phyloP scores from a whole-genome alignment of 1,284 basidiomycete genomes.

The Anthracocystis panici-leucophaei region DNA sequence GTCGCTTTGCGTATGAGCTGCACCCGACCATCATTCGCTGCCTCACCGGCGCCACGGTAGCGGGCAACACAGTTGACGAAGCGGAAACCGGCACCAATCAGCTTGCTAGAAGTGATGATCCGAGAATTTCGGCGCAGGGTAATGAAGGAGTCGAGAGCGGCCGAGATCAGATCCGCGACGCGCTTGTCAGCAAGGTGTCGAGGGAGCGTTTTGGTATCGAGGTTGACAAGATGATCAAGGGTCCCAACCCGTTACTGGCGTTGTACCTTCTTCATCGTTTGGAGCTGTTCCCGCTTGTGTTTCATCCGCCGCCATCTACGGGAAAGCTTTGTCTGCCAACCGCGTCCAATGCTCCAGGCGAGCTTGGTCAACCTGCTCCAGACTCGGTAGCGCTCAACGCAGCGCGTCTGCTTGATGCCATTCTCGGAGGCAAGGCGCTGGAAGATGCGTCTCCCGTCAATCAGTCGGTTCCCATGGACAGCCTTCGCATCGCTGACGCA shows the following conservation, averaged over 20 bases:
- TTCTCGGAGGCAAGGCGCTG: constrained; percentile 21
- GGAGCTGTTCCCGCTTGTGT: constrained; percentile 61
- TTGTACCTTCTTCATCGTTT: constrained; percentile 56
- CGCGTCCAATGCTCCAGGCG: not conserved
- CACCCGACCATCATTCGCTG: constrained; percentile 76
- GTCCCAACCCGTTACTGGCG: constrained; percentile 60
- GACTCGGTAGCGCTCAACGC: constrained; percentile 43
- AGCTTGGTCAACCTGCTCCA: constrained; percentile 9
- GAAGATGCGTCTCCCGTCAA: constrained; percentile 15
- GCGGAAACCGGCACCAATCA: constrained; percentile 7
- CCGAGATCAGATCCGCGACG: constrained; percentile 72
- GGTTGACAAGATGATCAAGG: constrained; percentile 69
- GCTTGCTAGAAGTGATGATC: constrained; percentile 38
- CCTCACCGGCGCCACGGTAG: constrained; percentile 29
- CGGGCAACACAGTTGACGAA: constrained; percentile 9
- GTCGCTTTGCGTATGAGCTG: constrained; percentile 85
- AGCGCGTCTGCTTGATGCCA: constrained; percentile 43
- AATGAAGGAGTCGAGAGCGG: constrained; percentile 31
- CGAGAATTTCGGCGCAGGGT: constrained; percentile 19
- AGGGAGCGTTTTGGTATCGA: constrained; percentile 69
- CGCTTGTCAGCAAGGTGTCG: constrained; percentile 63
- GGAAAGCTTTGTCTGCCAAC: constrained; percentile 22
- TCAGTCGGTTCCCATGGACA: constrained; percentile 37
- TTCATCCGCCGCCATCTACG: constrained; percentile 49
- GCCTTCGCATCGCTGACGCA: constrained; percentile 24